phyloP scores from a whole-genome alignment of 306 rosid species.

The Ochetophila trinervis region DNA sequence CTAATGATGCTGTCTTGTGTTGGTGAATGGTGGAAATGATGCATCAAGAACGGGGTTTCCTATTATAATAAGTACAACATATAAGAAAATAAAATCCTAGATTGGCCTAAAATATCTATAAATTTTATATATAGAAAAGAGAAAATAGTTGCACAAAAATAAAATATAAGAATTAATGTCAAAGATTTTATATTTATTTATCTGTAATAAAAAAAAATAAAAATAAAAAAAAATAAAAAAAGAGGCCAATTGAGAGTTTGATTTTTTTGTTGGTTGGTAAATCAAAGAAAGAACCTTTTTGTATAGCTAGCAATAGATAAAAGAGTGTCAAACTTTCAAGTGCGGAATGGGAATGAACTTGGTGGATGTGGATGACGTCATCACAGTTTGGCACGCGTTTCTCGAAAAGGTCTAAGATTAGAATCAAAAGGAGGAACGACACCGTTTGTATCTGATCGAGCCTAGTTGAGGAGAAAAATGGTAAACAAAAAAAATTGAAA shows the following conservation, averaged over 20 bases:
- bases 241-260: too few relatives aligned
- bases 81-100: not conserved
- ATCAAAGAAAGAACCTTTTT: not conserved
- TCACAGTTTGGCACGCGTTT: constrained; percentile 67
- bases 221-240: too few relatives aligned
- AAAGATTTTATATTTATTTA: too few relatives aligned
- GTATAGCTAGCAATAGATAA: too few relatives aligned
- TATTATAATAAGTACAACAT: constrained; percentile 23
- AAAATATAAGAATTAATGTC: too few relatives aligned
- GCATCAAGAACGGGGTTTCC: constrained; percentile 67
- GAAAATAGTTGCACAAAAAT: too few relatives aligned
- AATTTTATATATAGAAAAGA: too few relatives aligned
- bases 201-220: too few relatives aligned
- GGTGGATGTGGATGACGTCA: constrained; percentile 56
- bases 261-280: not conserved
- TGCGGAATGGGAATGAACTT: not conserved
- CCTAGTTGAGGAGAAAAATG: constrained; percentile 21
- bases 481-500: not conserved
- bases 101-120: too few relatives aligned
- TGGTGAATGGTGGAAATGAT: constrained; percentile 80
- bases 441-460: constrained; percentile 45
- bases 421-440: constrained; percentile 41
- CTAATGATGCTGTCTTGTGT: constrained; percentile 92
- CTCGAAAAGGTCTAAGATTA: constrained; percentile 36
- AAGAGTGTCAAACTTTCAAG: not conserved